phyloP scores from a whole-genome alignment of 371 early-diverging fungal genomes.

The Lichtheimia hyalospora region DNA sequence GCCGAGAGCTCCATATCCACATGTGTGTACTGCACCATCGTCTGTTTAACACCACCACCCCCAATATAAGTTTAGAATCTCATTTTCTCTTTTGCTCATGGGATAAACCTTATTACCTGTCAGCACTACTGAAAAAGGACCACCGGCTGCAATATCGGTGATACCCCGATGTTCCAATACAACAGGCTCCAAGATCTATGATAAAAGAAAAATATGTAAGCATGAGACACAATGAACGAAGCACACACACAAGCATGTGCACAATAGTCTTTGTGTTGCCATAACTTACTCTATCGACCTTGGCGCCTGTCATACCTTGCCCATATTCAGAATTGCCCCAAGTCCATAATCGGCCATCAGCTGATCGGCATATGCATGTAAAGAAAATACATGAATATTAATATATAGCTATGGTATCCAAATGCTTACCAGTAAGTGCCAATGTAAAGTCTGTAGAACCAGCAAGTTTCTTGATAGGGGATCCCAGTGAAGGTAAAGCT shows the following conservation, averaged over 20 bases:
- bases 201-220: neutral
- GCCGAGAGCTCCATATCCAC: conserved; percentile 78
- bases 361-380: conserved; percentile 12
- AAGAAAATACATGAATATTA: too few relatives aligned
- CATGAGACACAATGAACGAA: neutral
- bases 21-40: conserved; percentile 62
- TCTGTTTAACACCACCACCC: conserved; percentile 21
- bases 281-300: conserved; percentile 64
- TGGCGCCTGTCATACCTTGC: conserved; percentile 70
- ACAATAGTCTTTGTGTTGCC: neutral
- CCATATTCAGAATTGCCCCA: conserved; percentile 90
- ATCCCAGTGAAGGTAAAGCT: conserved; percentile 29
- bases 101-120: conserved; percentile 25
- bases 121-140: conserved; percentile 69
- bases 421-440: conserved; percentile 41
- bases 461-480: conserved; percentile 52
- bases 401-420: too few relatives aligned
- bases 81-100: neutral
- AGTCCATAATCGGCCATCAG: conserved; percentile 58
- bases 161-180: conserved; percentile 37
- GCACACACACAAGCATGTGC: neutral
- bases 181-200: conserved; percentile 63
- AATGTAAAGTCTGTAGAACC: conserved; percentile 75
- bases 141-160: conserved; percentile 70
- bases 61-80: too few relatives aligned